These are phyloP conservation scores for Chrysanthemum seticuspe DNA, from an alignment of 129 eudicot genomes.

Conservation along the genomic window DNA sequence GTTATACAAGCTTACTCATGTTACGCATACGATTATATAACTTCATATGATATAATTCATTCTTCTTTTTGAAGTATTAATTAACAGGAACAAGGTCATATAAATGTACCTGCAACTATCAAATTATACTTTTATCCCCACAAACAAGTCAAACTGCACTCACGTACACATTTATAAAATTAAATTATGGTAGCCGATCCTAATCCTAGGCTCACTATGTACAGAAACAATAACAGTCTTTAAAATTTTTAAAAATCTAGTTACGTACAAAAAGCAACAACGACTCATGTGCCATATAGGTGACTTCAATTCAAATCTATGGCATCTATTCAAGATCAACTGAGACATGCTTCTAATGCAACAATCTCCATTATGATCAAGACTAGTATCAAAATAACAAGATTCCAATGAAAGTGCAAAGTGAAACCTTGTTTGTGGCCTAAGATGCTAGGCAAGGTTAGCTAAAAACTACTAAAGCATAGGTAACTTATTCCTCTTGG, in stretches of 20 bases:
- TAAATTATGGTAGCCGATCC: neutral
- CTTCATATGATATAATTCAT: no score
- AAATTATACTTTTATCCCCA: conserved; percentile 1
- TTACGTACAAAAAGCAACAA: neutral
- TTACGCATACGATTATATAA: no score
- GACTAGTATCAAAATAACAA: neutral
- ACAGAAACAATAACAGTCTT: neutral
- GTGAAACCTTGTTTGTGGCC: no score
- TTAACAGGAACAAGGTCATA: conserved; percentile 1
- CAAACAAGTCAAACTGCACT: neutral
- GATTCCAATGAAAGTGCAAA: no score
- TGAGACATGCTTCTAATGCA: no score
- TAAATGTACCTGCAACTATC: conserved; percentile 1
- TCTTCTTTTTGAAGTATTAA: neutral
- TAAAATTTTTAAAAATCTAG: neutral
- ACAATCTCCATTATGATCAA: neutral
- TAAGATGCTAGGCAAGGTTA: no score
- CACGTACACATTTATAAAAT: neutral
- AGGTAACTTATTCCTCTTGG: no score
- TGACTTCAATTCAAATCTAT: neutral
- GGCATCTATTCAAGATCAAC: neutral
- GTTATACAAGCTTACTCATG: no score
- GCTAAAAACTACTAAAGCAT: no score
- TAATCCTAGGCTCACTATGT: conserved; percentile 11
- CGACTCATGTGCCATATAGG: neutral